Base-by-base conservation (phyloP, 2,329 filamentous ascomycete genomes). In the Colletotrichum gloeosporioides region DNA sequence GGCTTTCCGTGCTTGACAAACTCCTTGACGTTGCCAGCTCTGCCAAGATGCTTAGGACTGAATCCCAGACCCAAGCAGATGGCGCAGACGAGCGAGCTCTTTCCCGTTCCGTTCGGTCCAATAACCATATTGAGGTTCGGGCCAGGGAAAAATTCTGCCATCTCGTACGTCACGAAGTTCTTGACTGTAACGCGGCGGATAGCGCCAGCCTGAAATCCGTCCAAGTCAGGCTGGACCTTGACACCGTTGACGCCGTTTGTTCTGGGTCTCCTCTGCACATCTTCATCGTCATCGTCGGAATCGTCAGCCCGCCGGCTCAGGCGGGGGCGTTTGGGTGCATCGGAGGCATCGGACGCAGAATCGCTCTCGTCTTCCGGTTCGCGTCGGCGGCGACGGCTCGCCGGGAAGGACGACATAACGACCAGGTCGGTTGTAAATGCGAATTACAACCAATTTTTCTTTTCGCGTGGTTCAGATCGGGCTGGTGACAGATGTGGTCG, bases 101-200 rank as follows among this genome's bases (percentile, higher is more conserved):
- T 99, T 71, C 97, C 97, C 0, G 97, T 99, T 39, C 97, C 97
- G 81, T 99, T 99, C n/a, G 97, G 97, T 0, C 97, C 97, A 80
- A 99, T 98, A 69, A 99, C 93, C 96, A 99, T 99, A 57, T 99
- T 99, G 81, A 99, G 85, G 82, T 95, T 96, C 1, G 97, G 96
- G 0, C 97, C 97, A 15, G 96, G 95, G 75, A 94, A 92, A 84
- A 99, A 98, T 79, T 98, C 96, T 71, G 96, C 96, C 69, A 93
- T 92, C 66, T 95, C 96, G 85, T 99, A 99, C 0, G 97, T 99
- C 71, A 99, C 95, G 80, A 99, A 99, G 84, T 99, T 95, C 65
- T 90, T 91, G 61, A 99, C 90, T 79, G 92, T 94, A 64, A 99
- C 95, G 44, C 96, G 92, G 65, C 98, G 93, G 79, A 99, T 98